Base-by-base conservation (phyloP, 2,329 filamentous ascomycete genomes). In the Pseudogymnoascus sp. region DNA sequence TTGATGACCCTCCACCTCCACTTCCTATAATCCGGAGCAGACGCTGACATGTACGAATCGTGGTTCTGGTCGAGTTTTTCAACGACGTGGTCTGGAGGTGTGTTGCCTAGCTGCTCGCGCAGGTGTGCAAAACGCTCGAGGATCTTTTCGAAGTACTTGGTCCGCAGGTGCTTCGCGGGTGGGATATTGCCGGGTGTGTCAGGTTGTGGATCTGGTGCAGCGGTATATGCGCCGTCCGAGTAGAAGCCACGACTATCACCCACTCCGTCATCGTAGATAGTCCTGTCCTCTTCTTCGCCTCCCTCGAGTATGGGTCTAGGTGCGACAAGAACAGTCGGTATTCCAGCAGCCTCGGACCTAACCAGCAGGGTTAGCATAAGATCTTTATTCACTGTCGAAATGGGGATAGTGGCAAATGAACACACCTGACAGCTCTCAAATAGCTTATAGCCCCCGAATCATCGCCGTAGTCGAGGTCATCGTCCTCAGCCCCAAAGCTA, bases 211-310 rank as follows among this genome's bases (percentile, higher is more conserved):
- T 77, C 73, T 67, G 84, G 80, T 2, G 81, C 78, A 3, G 86
- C 89, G 23, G 88, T 84, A 72, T 91, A 96, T 38, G 90, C 89
- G 58, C 91, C 92, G 67, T 96, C 90, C 14, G 85, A 78, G 72
- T 90, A 94, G 70, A 84, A 87, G 9, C 88, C 89, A 62, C 82
- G 76, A 22, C 79, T 76, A 68, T 88, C 83, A 61, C 81, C 80
- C 19, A 74, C 65, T 5, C 79, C 79, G 62, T 77, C 72, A 7
- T 78, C 70, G 69, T 85, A 85, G 42, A 82, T 78, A 33, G 70
- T 72, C 60, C 75, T 72, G 63, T 81, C 77, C 14, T 67, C 25
- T n/a, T 72, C 68, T 8, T 75, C 72, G 6, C 67, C 67, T 8
- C 72, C 70, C 42, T 67, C 64, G 12, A 71, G 66, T 35, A 74